A percentile compares a stretch with the other conserved stretches of the same genome.
Conservation (phyloP, 2,329 filamentous ascomycete genomes). For the Phialocephala sp. region DNA sequence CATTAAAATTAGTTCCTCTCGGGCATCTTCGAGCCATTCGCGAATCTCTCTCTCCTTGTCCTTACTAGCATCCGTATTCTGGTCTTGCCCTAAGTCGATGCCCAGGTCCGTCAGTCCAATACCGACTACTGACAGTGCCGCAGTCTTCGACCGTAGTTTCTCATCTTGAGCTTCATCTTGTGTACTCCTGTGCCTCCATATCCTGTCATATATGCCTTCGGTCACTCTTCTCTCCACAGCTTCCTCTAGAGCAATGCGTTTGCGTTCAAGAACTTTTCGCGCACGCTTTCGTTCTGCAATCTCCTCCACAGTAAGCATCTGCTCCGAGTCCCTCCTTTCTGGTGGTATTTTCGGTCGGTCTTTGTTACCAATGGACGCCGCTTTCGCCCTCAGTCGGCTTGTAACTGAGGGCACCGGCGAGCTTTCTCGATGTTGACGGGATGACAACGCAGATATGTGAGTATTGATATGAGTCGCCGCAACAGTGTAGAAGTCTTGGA, state of each 20-base stretch:
- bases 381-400: slow-evolving; percentile 61
- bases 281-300: slow-evolving; percentile 80
- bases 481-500: slow-evolving; percentile 90
- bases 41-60: slow-evolving; percentile 72
- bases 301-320: slow-evolving; percentile 90
- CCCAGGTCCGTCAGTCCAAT: slow-evolving; percentile 88
- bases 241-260: slow-evolving; percentile 81
- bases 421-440: slow-evolving; percentile 72
- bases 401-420: slow-evolving; percentile 61
- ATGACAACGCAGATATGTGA: slow-evolving; percentile 81
- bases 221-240: slow-evolving; percentile 87
- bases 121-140: slow-evolving; percentile 86
- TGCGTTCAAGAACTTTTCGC: slow-evolving; percentile 77
- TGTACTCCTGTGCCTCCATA: slow-evolving; percentile 90
- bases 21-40: slow-evolving; percentile 73
- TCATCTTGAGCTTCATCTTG: slow-evolving; percentile 95
- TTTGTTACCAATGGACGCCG: slow-evolving; percentile 58
- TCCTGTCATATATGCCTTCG: slow-evolving; percentile 82
- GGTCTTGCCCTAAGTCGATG: slow-evolving; percentile 69
- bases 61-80: slow-evolving; percentile 61
- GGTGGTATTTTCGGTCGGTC: slow-evolving; percentile 53
- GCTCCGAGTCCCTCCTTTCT: slow-evolving; percentile 52
- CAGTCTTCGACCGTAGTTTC: slow-evolving; percentile 91
- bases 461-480: slow-evolving; percentile 84
- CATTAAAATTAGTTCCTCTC: slow-evolving; percentile 78